Evolutionary conservation across 768 basidiomycete genomes (phyloP).

Genomic region (Hygrophorus russula): DNA sequence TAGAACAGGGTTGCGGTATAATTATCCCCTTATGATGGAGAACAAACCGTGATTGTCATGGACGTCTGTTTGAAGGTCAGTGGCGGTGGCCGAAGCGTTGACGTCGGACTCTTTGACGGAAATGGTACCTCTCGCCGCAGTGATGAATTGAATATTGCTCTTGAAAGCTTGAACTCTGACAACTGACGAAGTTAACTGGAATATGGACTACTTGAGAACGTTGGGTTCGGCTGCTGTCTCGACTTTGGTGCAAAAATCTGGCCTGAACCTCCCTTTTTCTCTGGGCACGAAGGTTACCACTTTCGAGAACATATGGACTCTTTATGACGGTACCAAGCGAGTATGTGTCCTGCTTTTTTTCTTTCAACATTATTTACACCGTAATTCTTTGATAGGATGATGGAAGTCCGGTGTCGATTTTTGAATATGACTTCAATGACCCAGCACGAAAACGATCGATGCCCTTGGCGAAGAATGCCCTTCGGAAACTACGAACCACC

Average conservation of each 20-base stretch:
- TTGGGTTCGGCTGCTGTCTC: conserved; percentile 83
- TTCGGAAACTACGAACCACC: conserved; percentile 81
- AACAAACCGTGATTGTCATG: too few species aligned
- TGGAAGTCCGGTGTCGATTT: conserved; percentile 73
- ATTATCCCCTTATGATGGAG: too few species aligned
- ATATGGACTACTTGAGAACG: conserved; percentile 75
- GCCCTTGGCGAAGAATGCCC: conserved; percentile 77
- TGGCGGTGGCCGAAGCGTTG: too few species aligned
- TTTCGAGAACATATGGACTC: conserved; percentile 67
- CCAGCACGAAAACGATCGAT: conserved; percentile 45
- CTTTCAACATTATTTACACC: conserved; percentile 6
- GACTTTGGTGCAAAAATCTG: conserved; percentile 86
- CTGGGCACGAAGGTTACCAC: conserved; percentile 64
- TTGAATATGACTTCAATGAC: conserved; percentile 78
- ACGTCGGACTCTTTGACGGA: too few species aligned
- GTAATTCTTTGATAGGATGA: conserved; percentile 59
- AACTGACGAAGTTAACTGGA: background rate
- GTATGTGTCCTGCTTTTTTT: conserved; percentile 27
- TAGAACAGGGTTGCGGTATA: too few species aligned
- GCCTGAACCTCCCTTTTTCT: conserved; percentile 79
- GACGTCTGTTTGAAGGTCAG: too few species aligned
- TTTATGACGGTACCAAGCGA: conserved; percentile 84
- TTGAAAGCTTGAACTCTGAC: conserved; percentile 1
- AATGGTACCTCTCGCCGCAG: too few species aligned
- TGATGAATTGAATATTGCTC: background rate